Evolutionary conservation across 805 yeast species (phyloP).

Genomic region (Jamesozyma jinghongensis): DNA sequence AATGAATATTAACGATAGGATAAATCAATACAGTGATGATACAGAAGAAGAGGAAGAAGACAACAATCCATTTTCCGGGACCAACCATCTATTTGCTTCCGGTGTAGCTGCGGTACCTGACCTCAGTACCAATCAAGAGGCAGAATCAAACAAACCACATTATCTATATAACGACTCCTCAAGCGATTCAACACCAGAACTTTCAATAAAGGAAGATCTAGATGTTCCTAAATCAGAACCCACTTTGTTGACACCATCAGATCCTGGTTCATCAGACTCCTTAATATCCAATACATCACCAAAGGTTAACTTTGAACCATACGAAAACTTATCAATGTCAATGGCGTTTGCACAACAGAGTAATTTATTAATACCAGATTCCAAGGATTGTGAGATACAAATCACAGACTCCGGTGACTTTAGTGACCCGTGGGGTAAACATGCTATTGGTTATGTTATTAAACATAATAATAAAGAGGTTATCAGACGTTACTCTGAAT

Average conservation of each 20-base stretch:
- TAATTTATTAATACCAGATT: neutral
- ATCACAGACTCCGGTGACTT: conserved; percentile 82
- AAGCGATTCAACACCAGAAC: neutral
- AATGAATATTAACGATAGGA: conserved; percentile 11
- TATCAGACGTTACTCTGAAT: conserved; percentile 84
- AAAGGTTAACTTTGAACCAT: conserved; percentile 13
- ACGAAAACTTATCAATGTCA: conserved; percentile 24
- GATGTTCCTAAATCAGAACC: neutral
- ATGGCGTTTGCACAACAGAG: conserved; percentile 11
- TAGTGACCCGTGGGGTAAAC: conserved; percentile 65
- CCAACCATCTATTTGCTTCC: conserved; percentile 31
- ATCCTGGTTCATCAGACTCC: neutral
- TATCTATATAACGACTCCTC: neutral
- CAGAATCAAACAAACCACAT: neutral
- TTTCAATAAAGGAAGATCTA: too few relatives aligned
- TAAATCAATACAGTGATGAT: neutral
- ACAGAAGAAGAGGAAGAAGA: conserved; percentile 28
- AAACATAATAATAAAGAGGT: conserved; percentile 50
- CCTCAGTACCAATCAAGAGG: conserved; percentile 9
- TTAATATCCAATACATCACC: neutral
- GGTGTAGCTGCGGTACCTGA: conserved; percentile 26
- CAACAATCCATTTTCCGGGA: conserved; percentile 34
- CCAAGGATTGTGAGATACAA: conserved; percentile 22
- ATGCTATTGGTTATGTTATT: conserved; percentile 79
- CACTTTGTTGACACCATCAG: neutral